These are phyloP conservation scores for Elaeis oleifera DNA, from an alignment of 202 grass and related monocot genomes.

Conservation along the genomic window DNA sequence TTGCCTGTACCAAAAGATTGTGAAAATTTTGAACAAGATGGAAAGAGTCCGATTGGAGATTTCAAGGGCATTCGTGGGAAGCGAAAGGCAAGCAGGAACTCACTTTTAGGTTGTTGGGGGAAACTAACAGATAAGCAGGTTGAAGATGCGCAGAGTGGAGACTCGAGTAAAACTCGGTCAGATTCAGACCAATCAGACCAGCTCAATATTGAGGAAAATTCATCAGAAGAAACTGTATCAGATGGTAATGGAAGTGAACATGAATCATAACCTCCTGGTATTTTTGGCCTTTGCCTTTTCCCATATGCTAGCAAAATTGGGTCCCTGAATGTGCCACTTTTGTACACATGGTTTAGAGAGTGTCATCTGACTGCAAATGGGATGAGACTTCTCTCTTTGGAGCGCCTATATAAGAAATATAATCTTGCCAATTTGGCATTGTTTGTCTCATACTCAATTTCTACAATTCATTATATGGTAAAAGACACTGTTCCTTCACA, in stretches of 20 bases:
- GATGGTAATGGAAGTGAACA: slow-evolving; percentile 12
- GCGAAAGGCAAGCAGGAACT: not conserved
- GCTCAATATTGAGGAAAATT: slow-evolving; percentile 1
- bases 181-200: not conserved
- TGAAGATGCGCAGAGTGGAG: slow-evolving; percentile 3
- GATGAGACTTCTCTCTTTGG: too few species aligned
- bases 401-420: too few species aligned
- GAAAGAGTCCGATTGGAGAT: not conserved
- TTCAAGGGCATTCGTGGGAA: slow-evolving; percentile 1
- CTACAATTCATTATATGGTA: too few species aligned
- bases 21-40: slow-evolving; percentile 19
- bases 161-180: slow-evolving; percentile 15
- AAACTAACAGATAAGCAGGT: not conserved
- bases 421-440: too few species aligned
- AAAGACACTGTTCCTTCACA: too few species aligned
- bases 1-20: slow-evolving; percentile 4
- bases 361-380: too few species aligned
- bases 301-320: too few species aligned
- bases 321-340: too few species aligned
- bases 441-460: too few species aligned
- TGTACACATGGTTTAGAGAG: too few species aligned
- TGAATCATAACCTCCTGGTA: slow-evolving; percentile 1
- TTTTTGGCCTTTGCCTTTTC: too few species aligned
- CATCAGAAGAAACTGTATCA: slow-evolving; percentile 17
- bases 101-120: slow-evolving; percentile 5